Conservation (phyloP, 2,329 filamentous ascomycete species). For the Phaeosphaeriaceae sp. region DNA sequence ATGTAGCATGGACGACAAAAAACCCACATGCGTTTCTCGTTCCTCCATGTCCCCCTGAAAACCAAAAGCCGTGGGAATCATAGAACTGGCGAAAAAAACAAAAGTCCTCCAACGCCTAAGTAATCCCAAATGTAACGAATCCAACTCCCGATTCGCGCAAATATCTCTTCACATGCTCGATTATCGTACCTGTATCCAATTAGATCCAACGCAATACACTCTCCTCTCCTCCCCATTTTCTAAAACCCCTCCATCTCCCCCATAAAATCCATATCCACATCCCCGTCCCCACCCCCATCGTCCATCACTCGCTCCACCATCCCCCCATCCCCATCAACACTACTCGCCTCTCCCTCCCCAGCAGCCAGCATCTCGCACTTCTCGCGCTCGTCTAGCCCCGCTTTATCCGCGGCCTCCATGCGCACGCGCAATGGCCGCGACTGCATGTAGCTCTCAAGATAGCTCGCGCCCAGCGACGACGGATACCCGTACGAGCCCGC, state of each 20-base stretch:
- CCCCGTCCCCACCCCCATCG: conserved; percentile 19
- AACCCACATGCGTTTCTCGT: not conserved
- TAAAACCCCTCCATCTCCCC: conserved; percentile 45
- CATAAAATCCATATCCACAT: conserved; percentile 37
- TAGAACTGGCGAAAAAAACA: too few relatives aligned
- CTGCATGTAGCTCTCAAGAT: conserved; percentile 48
- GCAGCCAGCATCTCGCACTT: conserved; percentile 20
- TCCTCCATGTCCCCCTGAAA: too few relatives aligned
- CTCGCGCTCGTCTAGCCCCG: conserved; percentile 32
- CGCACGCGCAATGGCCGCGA: conserved; percentile 43
- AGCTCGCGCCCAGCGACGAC: conserved; percentile 43
- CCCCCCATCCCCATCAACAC: conserved; percentile 11
- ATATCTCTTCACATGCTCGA: too few relatives aligned
- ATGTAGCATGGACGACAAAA: too few relatives aligned
- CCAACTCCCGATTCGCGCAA: not conserved
- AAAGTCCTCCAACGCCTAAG: not conserved
- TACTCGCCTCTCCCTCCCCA: conserved; percentile 14
- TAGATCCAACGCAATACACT: too few relatives aligned
- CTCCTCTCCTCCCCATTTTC: conserved; percentile 2
- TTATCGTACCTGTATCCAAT: too few relatives aligned
- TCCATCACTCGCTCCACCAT: conserved; percentile 9
- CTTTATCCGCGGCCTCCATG: conserved; percentile 43
- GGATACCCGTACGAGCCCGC: conserved; percentile 45
- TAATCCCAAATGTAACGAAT: conserved; percentile 1
- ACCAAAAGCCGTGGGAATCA: not conserved